Evolutionary conservation across 345 rosid genomes (phyloP).

Genomic region (Alliaria petiolata): DNA sequence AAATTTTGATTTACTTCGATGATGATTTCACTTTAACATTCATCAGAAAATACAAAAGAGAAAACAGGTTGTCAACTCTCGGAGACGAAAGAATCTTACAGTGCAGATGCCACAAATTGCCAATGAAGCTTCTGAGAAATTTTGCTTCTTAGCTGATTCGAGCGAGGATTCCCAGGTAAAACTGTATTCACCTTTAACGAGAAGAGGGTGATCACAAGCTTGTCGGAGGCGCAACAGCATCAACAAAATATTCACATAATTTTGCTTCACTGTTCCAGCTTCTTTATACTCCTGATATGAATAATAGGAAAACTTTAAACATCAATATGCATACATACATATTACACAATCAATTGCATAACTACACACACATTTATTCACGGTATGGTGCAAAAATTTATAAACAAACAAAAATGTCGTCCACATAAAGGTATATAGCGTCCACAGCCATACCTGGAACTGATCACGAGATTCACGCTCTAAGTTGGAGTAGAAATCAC

Average conservation of each 20-base stretch:
- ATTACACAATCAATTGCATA: background rate
- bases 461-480: slow-evolving; percentile 87
- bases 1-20: background rate
- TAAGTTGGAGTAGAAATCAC: slow-evolving; percentile 73
- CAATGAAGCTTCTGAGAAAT: slow-evolving; percentile 67
- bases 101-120: slow-evolving; percentile 89
- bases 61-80: background rate
- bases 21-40: background rate
- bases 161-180: slow-evolving; percentile 53
- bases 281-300: slow-evolving; percentile 83
- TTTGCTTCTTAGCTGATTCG: slow-evolving; percentile 58
- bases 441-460: slow-evolving; percentile 54
- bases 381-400: background rate
- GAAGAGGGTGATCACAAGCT: slow-evolving; percentile 98
- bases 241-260: slow-evolving; percentile 89
- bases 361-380: background rate
- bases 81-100: slow-evolving; percentile 46
- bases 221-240: slow-evolving; percentile 99
- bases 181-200: slow-evolving; percentile 72
- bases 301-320: background rate
- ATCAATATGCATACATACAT: background rate
- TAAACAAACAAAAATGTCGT: background rate
- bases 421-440: too few species aligned
- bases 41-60: background rate
- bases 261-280: slow-evolving; percentile 98